Conservation (phyloP, 2,329 filamentous ascomycete genomes). For the Cryphonectria radicalis region DNA sequence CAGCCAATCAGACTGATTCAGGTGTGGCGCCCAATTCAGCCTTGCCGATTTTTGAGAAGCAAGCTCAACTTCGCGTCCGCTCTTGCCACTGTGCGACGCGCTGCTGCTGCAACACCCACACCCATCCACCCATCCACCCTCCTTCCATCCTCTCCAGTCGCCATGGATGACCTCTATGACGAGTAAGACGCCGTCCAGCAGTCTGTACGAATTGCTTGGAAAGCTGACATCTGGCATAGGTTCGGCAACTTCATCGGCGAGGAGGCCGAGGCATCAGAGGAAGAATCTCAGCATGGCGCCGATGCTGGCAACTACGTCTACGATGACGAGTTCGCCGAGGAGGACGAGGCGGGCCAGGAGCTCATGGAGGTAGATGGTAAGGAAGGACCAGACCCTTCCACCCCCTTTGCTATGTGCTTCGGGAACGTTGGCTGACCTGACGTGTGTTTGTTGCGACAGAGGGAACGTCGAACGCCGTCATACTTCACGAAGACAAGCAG, state of each 20-base stretch:
- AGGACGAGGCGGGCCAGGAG: slow-evolving; percentile 73
- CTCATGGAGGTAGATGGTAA: slow-evolving; percentile 90
- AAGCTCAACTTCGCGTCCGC: slow-evolving; percentile 15
- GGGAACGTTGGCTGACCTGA: slow-evolving; percentile 24
- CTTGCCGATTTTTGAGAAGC: slow-evolving; percentile 29
- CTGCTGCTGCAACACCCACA: not conserved
- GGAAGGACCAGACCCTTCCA: slow-evolving; percentile 31
- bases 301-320: slow-evolving; percentile 81
- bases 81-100: slow-evolving; percentile 7
- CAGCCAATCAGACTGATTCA: slow-evolving; percentile 19
- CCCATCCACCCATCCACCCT: not conserved
- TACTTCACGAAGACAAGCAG: slow-evolving; percentile 98
- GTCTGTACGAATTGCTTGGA: not conserved
- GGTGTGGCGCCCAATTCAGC: slow-evolving; percentile 26
- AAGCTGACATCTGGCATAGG: slow-evolving; percentile 50
- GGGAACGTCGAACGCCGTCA: slow-evolving; percentile 93
- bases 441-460: slow-evolving; percentile 49
- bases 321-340: slow-evolving; percentile 71
- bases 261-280: slow-evolving; percentile 80
- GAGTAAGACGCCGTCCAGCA: slow-evolving; percentile 61
- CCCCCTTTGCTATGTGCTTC: not conserved
- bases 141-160: slow-evolving; percentile 24
- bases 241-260: slow-evolving; percentile 99
- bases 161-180: slow-evolving; percentile 93
- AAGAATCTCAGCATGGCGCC: slow-evolving; percentile 78